Evolutionary conservation across 257 asterid species (phyloP).

Genomic region (Marsdenia floribunda): DNA sequence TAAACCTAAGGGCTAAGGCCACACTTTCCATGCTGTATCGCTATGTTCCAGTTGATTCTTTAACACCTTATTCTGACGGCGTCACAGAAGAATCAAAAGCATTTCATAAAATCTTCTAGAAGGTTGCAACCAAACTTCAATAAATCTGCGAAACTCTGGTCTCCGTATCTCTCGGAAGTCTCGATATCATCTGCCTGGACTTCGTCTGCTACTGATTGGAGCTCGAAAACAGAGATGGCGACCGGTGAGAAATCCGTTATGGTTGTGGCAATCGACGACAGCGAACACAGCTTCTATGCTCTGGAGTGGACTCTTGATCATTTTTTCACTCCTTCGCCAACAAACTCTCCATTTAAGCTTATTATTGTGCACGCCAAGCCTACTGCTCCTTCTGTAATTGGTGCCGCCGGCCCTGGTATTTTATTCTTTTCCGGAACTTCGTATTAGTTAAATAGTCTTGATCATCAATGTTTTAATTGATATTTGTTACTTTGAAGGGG

Average conservation of each 20-base stretch:
- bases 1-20: not conserved
- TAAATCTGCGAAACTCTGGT: not conserved
- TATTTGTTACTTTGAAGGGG: conserved; percentile 36
- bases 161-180: not conserved
- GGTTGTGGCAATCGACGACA: conserved; percentile 79
- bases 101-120: not conserved
- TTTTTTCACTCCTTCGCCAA: conserved; percentile 43
- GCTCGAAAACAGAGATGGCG: conserved; percentile 2
- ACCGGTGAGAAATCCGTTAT: conserved; percentile 58
- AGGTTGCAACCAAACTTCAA: not conserved
- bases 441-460: not conserved
- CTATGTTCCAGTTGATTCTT: not conserved
- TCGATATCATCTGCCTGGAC: not conserved
- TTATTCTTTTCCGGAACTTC: not conserved
- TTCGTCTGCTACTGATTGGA: not conserved
- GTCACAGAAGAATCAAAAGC: not conserved
- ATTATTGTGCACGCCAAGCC: conserved; percentile 70
- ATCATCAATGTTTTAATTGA: not conserved
- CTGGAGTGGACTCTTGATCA: conserved; percentile 74
- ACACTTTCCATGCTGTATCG: not conserved
- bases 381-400: conserved; percentile 41
- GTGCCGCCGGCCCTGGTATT: conserved; percentile 71
- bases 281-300: conserved; percentile 76
- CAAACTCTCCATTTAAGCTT: conserved; percentile 45
- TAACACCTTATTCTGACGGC: not conserved